These are phyloP conservation scores for Phyllosticta citriasiana DNA, from an alignment of 2,329 filamentous ascomycete genomes.

Conservation along the genomic window DNA sequence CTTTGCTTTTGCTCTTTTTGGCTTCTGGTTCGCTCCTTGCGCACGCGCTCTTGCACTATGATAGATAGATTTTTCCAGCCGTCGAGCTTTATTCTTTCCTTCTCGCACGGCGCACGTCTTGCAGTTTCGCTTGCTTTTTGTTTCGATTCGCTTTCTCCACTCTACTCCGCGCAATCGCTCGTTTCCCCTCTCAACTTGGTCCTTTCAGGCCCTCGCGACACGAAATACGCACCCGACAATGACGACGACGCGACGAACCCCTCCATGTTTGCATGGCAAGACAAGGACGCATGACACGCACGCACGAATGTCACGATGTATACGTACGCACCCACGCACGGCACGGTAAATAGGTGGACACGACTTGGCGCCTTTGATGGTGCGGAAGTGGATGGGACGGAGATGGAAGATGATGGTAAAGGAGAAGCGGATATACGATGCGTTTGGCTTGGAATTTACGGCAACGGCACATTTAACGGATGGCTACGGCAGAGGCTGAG, in stretches of 20 bases:
- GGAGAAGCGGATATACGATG: background rate
- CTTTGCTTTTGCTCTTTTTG: background rate
- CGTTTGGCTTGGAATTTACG: background rate
- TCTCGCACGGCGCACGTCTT: background rate
- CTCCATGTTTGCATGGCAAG: no score
- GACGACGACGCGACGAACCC: background rate
- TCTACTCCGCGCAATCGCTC: no score
- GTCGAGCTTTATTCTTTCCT: background rate
- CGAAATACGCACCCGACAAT: background rate
- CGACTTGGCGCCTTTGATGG: no score
- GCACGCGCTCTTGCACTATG: background rate
- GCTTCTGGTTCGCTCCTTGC: background rate
- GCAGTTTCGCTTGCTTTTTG: no score
- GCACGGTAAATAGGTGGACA: background rate
- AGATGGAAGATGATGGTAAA: no score
- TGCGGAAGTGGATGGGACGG: no score
- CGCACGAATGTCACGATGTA: background rate
- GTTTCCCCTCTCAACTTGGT: no score
- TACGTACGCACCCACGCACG: background rate
- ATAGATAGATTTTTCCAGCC: background rate
- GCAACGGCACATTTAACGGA: no score
- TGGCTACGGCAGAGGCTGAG: background rate
- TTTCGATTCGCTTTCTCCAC: no score
- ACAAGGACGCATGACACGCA: background rate
- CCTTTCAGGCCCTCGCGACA: no score